phyloP scores from a whole-genome alignment of 2,329 filamentous ascomycete genomes.

The Colletotrichum euphorbiae region DNA sequence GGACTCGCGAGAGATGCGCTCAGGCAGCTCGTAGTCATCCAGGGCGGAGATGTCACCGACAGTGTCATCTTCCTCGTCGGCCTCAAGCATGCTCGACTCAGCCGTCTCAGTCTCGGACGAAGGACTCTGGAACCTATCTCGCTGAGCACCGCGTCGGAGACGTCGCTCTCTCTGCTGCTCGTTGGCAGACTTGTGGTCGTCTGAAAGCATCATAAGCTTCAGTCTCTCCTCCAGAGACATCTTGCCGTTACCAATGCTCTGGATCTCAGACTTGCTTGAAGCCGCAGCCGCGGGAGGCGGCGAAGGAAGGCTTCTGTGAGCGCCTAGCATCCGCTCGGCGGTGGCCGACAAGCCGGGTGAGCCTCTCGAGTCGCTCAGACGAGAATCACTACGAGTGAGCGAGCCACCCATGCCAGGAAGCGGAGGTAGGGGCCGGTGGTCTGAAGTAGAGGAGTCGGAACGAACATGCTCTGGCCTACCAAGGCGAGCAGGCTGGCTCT shows the following conservation, averaged over 20 bases:
- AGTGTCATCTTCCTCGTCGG: constrained; percentile 68
- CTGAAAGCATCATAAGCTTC: constrained; percentile 88
- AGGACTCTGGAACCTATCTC: constrained; percentile 61
- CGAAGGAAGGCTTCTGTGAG: constrained; percentile 76
- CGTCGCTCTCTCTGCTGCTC: constrained; percentile 77
- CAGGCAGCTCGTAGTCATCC: constrained; percentile 74
- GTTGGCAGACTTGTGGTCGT: constrained; percentile 71
- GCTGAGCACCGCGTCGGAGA: constrained; percentile 70
- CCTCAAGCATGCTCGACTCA: constrained; percentile 46
- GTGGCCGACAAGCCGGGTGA: constrained; percentile 75
- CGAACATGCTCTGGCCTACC: constrained; percentile 69
- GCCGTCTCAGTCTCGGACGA: constrained; percentile 53
- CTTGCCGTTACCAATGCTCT: constrained; percentile 77
- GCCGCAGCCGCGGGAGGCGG: constrained; percentile 77
- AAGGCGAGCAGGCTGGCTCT: constrained; percentile 55
- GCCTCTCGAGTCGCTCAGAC: constrained; percentile 66
- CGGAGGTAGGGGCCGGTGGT: constrained; percentile 87
- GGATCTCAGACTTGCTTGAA: constrained; percentile 80
- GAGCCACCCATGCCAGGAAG: constrained; percentile 72
- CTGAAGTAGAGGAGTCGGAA: constrained; percentile 77
- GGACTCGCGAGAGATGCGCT: constrained; percentile 91
- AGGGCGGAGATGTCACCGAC: constrained; percentile 70
- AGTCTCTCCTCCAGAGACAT: constrained; percentile 90
- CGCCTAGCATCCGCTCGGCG: constrained; percentile 76
- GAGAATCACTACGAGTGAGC: constrained; percentile 55